Evolutionary conservation across 805 yeast species (phyloP).

Genomic region (Wickerhamomyces strasburgensis): DNA sequence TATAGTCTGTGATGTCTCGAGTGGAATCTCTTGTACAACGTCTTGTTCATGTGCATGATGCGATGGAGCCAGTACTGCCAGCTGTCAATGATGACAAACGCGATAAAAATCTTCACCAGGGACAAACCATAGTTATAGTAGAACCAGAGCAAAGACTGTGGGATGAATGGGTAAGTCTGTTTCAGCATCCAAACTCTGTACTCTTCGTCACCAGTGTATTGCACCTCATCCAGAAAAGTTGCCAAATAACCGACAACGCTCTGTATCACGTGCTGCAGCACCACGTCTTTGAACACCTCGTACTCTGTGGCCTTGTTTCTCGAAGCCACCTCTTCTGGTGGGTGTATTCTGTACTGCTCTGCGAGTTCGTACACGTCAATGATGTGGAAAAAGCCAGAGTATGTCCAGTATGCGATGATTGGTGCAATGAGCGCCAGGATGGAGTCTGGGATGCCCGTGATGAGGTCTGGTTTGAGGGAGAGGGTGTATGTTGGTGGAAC

Average conservation of each 20-base stretch:
- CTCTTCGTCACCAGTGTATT: constrained; percentile 47
- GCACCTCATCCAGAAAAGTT: constrained; percentile 50
- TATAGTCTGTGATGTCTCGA: constrained; percentile 92
- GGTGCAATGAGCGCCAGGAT: constrained; percentile 70
- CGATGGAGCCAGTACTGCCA: constrained; percentile 96
- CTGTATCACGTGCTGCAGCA: constrained; percentile 82
- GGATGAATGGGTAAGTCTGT: constrained; percentile 28
- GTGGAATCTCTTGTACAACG: constrained; percentile 75
- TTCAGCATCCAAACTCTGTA: constrained; percentile 43
- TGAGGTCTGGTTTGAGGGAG: constrained; percentile 35
- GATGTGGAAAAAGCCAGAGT: constrained; percentile 67
- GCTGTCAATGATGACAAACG: constrained; percentile 76
- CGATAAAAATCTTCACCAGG: constrained; percentile 46
- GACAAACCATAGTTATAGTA: constrained; percentile 65
- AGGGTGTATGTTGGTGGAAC: constrained; percentile 13
- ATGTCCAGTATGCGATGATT: constrained; percentile 77
- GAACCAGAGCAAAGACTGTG: constrained; percentile 43
- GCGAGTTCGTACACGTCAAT: constrained; percentile 72
- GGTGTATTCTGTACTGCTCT: constrained; percentile 84
- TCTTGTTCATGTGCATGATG: constrained; percentile 77
- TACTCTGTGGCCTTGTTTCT: constrained; percentile 69
- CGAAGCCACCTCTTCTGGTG: constrained; percentile 74
- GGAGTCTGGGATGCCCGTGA: constrained; percentile 67
- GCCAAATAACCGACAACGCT: constrained; percentile 60
- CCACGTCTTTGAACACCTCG: constrained; percentile 77